Conservation (phyloP, 164 flowering plant genomes). For the Vitis rotundifolia region DNA sequence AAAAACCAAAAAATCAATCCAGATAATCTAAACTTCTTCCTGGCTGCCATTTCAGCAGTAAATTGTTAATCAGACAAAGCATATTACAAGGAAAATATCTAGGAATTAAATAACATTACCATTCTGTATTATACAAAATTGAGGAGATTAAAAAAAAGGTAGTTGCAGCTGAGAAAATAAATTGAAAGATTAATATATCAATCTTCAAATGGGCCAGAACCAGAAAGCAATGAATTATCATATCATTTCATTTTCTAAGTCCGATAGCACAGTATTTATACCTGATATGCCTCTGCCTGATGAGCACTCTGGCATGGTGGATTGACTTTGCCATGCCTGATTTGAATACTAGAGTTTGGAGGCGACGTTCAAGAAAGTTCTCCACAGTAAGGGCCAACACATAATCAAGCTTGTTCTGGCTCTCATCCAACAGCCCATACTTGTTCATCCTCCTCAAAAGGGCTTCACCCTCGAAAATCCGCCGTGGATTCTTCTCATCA, state of each 20-base stretch:
- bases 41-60: too few relatives aligned
- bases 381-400: slow-evolving; percentile 67
- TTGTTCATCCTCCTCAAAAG: slow-evolving; percentile 62
- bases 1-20: too few relatives aligned
- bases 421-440: slow-evolving; percentile 61
- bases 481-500: slow-evolving; percentile 53
- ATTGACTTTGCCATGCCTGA: slow-evolving; percentile 72
- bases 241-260: too few relatives aligned
- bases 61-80: too few relatives aligned
- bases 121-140: too few relatives aligned
- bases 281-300: slow-evolving; percentile 72
- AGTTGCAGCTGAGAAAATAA: too few relatives aligned
- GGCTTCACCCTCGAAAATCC: slow-evolving; percentile 67
- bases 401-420: slow-evolving; percentile 72
- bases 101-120: too few relatives aligned
- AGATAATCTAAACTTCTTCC: too few relatives aligned
- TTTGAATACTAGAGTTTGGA: slow-evolving; percentile 64
- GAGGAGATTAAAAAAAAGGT: too few relatives aligned
- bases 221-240: background rate
- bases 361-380: slow-evolving; percentile 67
- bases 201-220: background rate
- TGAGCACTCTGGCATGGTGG: slow-evolving; percentile 69
- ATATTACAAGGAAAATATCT: too few relatives aligned
- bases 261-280: slow-evolving; percentile 8
- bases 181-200: too few relatives aligned